These are phyloP conservation scores for Baorangia bicolor DNA, from an alignment of 768 basidiomycete genomes.

Conservation along the genomic window DNA sequence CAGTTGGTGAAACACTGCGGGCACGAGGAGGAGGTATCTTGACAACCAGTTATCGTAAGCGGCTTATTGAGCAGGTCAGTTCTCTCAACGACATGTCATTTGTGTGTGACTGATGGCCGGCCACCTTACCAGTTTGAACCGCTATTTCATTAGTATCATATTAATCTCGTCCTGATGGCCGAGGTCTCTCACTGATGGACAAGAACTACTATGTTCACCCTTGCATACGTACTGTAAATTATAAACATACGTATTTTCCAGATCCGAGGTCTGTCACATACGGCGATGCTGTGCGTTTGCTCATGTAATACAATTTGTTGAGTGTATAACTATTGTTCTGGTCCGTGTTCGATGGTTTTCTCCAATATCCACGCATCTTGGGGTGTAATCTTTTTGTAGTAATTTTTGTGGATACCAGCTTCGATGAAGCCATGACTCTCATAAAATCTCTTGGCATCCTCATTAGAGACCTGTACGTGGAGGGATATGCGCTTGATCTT, in stretches of 20 bases:
- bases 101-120: conserved; percentile 21
- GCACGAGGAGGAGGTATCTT: conserved; percentile 52
- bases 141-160: conserved; percentile 25
- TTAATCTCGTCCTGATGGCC: conserved; percentile 24
- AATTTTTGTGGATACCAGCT: conserved; percentile 61
- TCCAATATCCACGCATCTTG: conserved; percentile 88
- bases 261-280: conserved; percentile 16
- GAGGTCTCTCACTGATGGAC: conserved; percentile 11
- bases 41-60: conserved; percentile 21
- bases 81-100: conserved; percentile 10
- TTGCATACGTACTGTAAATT: conserved; percentile 31
- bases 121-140: conserved; percentile 17
- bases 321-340: conserved; percentile 24
- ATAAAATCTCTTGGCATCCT: conserved; percentile 76
- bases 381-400: conserved; percentile 89
- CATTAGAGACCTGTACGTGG: conserved; percentile 86
- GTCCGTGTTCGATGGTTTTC: conserved; percentile 42
- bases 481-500: conserved; percentile 72
- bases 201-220: conserved; percentile 22
- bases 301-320: conserved; percentile 28
- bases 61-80: conserved; percentile 14
- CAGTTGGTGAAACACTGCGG: conserved; percentile 81
- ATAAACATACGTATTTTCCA: conserved; percentile 25
- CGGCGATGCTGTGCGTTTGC: conserved; percentile 4
- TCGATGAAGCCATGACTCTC: conserved; percentile 80